Conservation (phyloP, 2,329 filamentous ascomycete genomes). For the Penicillium expansum region DNA sequence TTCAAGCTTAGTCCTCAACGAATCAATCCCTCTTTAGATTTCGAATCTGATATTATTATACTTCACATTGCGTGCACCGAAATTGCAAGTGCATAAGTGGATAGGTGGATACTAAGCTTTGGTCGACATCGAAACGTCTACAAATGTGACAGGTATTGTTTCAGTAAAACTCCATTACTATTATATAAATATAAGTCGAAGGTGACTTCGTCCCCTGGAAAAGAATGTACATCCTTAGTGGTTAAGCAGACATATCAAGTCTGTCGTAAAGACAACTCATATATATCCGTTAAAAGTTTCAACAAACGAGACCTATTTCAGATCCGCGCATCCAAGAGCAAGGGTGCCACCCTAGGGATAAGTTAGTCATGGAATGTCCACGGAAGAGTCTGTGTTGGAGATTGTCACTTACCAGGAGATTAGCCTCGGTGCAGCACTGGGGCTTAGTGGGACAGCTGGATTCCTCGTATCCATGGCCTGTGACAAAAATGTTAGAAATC, state of each 20-base stretch:
- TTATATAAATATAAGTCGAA: background rate
- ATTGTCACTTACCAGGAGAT: slow-evolving; percentile 26
- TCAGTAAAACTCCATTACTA: background rate
- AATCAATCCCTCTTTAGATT: background rate
- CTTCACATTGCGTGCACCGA: background rate
- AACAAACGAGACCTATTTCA: slow-evolving; percentile 4
- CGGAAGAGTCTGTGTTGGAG: too few species aligned
- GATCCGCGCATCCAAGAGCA: slow-evolving; percentile 25
- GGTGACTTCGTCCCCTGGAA: background rate
- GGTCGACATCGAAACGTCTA: background rate
- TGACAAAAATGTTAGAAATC: background rate
- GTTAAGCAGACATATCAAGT: background rate
- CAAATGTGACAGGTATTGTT: background rate
- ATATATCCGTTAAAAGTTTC: background rate
- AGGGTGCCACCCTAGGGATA: slow-evolving; percentile 22
- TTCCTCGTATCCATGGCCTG: slow-evolving; percentile 26
- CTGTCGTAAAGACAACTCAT: background rate
- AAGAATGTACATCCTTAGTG: background rate
- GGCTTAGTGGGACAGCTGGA: slow-evolving; percentile 20
- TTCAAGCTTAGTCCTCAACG: too few species aligned
- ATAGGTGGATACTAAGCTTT: background rate
- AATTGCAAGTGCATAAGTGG: background rate
- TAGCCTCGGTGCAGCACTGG: slow-evolving; percentile 33
- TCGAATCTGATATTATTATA: background rate
- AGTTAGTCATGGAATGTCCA: background rate